Base-by-base conservation (phyloP, 2,329 filamentous ascomycete species). In the Byssothecium circinans region DNA sequence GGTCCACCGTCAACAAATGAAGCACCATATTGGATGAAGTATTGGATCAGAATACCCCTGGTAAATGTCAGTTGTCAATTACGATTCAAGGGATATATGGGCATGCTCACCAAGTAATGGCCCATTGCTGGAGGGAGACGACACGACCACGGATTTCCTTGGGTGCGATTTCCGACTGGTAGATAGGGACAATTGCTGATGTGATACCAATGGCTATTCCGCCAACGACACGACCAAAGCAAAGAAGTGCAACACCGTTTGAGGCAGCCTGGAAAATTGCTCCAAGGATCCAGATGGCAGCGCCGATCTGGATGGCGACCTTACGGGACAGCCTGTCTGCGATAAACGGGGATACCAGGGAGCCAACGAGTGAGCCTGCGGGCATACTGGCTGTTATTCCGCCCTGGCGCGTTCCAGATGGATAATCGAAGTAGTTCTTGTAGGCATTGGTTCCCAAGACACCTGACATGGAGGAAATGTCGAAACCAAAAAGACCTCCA, bases 161-260 rank as follows among this genome's bases (percentile, higher is more conserved):
- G 12, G 70, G 70, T 2, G 72, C 70, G 15, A 96, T 95, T 69
- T 96, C 91, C 36, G 91, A 92, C 68, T 96, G 91, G 68, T 95
- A 96, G 37, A 96, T 88, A 0, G 91, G 91, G 1, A 96, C 90
- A 58, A 96, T 95, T 39, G 91, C 92, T 0, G 91, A 95, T 38
- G 95, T 79, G 66, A 91, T 88, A 70, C 91, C 91, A 50, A 96
- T 89, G 34, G 90, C 88, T 8, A 95, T 75, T 74, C 91, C 91
- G 47, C 89, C 89, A 69, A 94, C 81, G 54, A 95, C 84, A 70
- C 91, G 85, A 29, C 68, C 68, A 27, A 71, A 64, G 60, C 83
- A 79, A 52, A 74, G 65, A 25, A 71, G 62, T 41, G 64, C 57
- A 10, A 74, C 53, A 43, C 71, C 70, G 34, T 74, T 73, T n/a